A percentile compares a stretch with the other conserved stretches of the same genome.
Conservation (phyloP, 768 basidiomycete genomes). For the Boletus coccyginus region DNA sequence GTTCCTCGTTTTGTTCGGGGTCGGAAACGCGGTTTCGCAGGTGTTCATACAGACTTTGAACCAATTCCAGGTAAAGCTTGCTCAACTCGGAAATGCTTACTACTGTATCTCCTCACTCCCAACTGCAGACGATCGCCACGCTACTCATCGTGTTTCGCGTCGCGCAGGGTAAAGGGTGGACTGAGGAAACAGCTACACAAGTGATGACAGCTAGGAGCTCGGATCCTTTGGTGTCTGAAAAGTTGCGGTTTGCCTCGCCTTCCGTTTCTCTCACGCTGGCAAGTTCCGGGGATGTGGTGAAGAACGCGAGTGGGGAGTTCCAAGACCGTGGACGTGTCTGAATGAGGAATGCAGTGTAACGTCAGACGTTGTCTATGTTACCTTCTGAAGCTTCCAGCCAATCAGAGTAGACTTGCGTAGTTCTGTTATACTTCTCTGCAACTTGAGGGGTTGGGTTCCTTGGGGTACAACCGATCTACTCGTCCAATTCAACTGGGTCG, state of each 20-base stretch:
- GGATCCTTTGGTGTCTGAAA: neutral
- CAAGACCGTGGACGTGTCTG: neutral
- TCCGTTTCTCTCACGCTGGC: neutral
- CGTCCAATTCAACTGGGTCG: too few species aligned
- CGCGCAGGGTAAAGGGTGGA: conserved; percentile 9
- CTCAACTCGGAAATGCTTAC: neutral
- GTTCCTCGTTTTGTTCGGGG: conserved; percentile 29
- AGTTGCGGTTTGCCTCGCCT: conserved; percentile 1
- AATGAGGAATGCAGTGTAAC: neutral
- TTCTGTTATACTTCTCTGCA: too few species aligned
- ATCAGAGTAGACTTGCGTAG: too few species aligned
- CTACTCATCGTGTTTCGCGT: conserved; percentile 10
- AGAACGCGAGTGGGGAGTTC: neutral
- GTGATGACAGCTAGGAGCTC: neutral
- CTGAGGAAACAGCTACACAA: neutral
- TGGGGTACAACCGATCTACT: too few species aligned
- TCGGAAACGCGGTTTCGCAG: conserved; percentile 22
- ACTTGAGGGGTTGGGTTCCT: too few species aligned
- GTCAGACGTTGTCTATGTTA: neutral
- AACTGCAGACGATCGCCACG: neutral
- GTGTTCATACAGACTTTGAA: conserved; percentile 29
- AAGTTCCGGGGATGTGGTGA: neutral
- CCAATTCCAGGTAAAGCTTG: conserved; percentile 25
- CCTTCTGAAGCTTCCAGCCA: neutral
- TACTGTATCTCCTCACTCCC: neutral